These are phyloP conservation scores for Pestalotiopsis sp. DNA, from an alignment of 2,329 filamentous ascomycete genomes.

Conservation along the genomic window DNA sequence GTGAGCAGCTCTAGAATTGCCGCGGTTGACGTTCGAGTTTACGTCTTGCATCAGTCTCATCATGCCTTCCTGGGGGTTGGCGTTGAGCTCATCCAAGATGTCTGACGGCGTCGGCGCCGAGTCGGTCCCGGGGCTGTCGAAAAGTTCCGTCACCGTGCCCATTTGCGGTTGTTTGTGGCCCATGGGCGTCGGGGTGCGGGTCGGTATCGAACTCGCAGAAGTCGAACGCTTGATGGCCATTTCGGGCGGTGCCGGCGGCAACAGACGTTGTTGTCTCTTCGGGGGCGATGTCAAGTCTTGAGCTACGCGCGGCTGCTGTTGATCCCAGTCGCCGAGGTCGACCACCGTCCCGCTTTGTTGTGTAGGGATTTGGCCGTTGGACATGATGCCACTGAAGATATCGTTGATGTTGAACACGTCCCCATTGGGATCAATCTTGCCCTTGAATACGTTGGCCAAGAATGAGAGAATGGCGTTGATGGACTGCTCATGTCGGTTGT, in stretches of 20 bases:
- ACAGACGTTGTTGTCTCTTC: conserved; percentile 54
- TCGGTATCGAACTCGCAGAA: conserved; percentile 26
- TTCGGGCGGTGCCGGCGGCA: conserved; percentile 51
- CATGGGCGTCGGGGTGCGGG: conserved; percentile 24
- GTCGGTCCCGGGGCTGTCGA: conserved; percentile 47
- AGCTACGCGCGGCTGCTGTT: conserved; percentile 41
- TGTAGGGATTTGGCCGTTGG: conserved; percentile 49
- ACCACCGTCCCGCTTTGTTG: conserved; percentile 58
- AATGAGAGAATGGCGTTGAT: conserved; percentile 99
- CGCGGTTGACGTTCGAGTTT: conserved; percentile 51
- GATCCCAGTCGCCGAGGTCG: conserved; percentile 60
- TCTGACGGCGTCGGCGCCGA: conserved; percentile 47
- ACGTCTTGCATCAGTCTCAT: conserved; percentile 67
- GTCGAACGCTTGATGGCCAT: conserved; percentile 26
- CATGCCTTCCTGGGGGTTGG: conserved; percentile 61
- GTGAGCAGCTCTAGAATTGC: conserved; percentile 46
- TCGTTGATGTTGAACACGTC: conserved; percentile 77
- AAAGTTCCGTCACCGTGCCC: conserved; percentile 61
- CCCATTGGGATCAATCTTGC: conserved; percentile 84
- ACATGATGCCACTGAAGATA: conserved; percentile 76
- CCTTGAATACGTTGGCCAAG: conserved; percentile 92
- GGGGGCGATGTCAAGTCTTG: conserved; percentile 38
- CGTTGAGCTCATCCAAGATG: conserved; percentile 56
- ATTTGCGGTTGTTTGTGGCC: conserved; percentile 42
- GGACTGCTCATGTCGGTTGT: conserved; percentile 96